Evolutionary conservation across 306 rosid species (phyloP), one percentile per base, ranked within the genome.

Genomic region (Malus asiatica): DNA sequence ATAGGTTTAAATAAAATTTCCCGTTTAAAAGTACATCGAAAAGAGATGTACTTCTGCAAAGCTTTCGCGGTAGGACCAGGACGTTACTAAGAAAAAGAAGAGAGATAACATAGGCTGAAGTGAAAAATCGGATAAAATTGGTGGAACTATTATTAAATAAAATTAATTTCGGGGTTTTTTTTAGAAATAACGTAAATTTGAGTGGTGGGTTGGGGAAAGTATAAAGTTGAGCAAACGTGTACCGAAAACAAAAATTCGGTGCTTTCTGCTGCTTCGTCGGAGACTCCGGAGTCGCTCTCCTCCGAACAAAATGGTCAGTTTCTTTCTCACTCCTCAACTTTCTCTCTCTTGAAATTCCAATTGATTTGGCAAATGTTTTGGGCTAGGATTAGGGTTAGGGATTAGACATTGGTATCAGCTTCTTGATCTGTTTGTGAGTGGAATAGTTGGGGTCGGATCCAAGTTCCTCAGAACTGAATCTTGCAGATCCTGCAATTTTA

Each of bases 301-400:
- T 45, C 77, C 77, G 70, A 46, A 27, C 69, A 74, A 74, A 11
- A 74, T 74, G 77, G 77, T 74, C 5, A 61, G 77, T 45, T 35
- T 42, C 40, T 59, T 8, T 15, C 22, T 5, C 55, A 3, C 66
- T 72, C 30, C 7, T 16, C 64, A 5, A 3, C 40, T 16, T 4
- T 33, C 14, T n/a, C 46, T 35, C 14, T 13, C 30, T 13, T 55
- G 8, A 30, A 57, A n/a, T 27, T 73, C 58, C 6, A 25, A 15
- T 38, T 59, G 68, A 29, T 45, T 22, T 29, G 18, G 14, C 23
- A 13, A 48, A 48, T 29, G 29, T 62, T 29, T 60, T 61, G 69
- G 69, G 59, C 51, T 44, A 61, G 53, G 53, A 0, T 48, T 48
- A 48, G 70, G 46, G 29, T 67, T n/a, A 20, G 71, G 71, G 30